Conservation (phyloP, 257 asterid species). For the Pogostemon cablin region DNA sequence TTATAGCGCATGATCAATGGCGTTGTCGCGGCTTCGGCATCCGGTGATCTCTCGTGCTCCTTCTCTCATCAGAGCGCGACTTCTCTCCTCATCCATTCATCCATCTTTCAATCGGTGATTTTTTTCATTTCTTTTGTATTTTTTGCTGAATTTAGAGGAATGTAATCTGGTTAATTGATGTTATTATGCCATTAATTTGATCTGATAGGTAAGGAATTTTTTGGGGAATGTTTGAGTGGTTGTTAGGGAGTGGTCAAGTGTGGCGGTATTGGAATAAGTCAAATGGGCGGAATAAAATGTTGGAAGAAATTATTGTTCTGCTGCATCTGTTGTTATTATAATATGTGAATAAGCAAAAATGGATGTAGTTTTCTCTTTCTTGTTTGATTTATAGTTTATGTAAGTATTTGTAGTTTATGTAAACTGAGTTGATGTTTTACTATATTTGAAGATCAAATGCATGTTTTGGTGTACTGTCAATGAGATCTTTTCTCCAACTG, state of each 20-base stretch:
- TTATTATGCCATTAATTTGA: neutral
- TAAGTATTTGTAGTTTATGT: neutral
- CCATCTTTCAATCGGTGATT: conserved; percentile 58
- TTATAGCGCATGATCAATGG: conserved; percentile 67
- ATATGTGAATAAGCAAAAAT: neutral
- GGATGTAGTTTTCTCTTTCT: conserved; percentile 2
- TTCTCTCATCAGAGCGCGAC: conserved; percentile 71
- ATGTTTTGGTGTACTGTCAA: too few relatives aligned
- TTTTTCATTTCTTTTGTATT: neutral
- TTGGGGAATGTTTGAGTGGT: conserved; percentile 26
- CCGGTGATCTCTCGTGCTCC: conserved; percentile 78
- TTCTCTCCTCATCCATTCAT: conserved; percentile 51
- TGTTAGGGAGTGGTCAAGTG: conserved; percentile 34
- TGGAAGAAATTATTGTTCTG: conserved; percentile 10
- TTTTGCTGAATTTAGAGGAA: conserved; percentile 29
- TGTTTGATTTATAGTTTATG: conserved; percentile 3
- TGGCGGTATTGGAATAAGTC: conserved; percentile 21
- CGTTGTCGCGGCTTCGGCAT: conserved; percentile 85
- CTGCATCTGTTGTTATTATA: conserved; percentile 25
- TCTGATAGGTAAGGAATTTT: conserved; percentile 2
- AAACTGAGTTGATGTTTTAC: too few relatives aligned
- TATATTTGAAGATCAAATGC: too few relatives aligned
- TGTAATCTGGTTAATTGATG: conserved; percentile 21
- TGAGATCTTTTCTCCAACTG: too few relatives aligned
- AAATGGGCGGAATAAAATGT: conserved; percentile 19